Conservation (phyloP, 192 early-diverging fungal genomes). For the Gigaspora rosea region DNA sequence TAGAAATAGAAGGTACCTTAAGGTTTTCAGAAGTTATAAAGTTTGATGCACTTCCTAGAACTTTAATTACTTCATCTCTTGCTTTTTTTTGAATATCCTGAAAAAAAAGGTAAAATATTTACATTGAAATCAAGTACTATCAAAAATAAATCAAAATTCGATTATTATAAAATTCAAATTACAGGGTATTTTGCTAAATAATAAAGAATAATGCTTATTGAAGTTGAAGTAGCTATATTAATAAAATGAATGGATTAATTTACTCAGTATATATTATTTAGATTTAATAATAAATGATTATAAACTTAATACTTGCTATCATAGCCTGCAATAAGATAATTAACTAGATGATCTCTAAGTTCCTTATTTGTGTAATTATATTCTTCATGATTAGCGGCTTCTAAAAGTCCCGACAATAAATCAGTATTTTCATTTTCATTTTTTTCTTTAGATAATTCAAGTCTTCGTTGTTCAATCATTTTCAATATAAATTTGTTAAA, state of each 20-base stretch:
- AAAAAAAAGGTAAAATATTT: neutral
- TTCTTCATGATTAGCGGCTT: too few relatives aligned
- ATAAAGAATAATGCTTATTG: neutral
- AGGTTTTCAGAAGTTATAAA: neutral
- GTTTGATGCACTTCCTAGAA: neutral
- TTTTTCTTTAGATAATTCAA: too few relatives aligned
- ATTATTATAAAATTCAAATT: neutral
- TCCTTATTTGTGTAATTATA: neutral
- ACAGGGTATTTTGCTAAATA: slow-evolving; percentile 2
- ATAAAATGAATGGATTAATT: too few relatives aligned
- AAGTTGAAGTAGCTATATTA: neutral
- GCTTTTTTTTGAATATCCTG: slow-evolving; percentile 8
- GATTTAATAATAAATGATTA: neutral
- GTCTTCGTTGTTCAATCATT: too few relatives aligned
- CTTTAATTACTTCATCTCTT: neutral
- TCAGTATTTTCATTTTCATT: too few relatives aligned
- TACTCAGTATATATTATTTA: too few relatives aligned
- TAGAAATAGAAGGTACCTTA: neutral
- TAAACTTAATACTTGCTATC: neutral
- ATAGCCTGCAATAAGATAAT: neutral
- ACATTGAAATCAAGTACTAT: neutral
- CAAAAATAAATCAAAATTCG: neutral
- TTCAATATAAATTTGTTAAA: too few relatives aligned
- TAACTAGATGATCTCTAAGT: neutral
- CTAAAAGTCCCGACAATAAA: too few relatives aligned